A percentile compares a stretch with the other conserved stretches of the same genome.
Evolutionary conservation across 352 stramenopile genomes (phyloP).

Genomic region (Blastocystis sp.): DNA sequence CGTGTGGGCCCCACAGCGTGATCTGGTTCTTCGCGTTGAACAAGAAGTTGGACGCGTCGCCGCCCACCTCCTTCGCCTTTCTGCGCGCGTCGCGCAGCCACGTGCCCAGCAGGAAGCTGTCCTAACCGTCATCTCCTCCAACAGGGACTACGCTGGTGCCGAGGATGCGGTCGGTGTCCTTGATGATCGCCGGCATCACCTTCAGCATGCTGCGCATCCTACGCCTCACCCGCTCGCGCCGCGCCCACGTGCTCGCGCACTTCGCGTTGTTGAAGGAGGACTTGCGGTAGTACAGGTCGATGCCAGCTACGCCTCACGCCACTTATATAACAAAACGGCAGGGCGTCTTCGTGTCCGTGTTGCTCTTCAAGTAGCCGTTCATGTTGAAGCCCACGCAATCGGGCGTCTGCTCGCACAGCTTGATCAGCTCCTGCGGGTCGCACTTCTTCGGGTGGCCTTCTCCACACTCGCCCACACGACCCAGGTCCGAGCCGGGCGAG

Average conservation of each 20-base stretch:
- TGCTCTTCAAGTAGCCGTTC: conserved; percentile 64
- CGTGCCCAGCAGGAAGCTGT: conserved; percentile 44
- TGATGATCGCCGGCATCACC: conserved; percentile 33
- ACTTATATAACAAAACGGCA: background rate
- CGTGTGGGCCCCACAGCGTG: conserved; percentile 57
- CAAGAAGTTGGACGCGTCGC: conserved; percentile 19
- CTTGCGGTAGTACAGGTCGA: conserved; percentile 30
- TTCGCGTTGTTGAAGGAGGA: conserved; percentile 47
- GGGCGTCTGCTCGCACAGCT: conserved; percentile 9
- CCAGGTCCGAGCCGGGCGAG: conserved; percentile 4
- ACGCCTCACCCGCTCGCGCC: background rate
- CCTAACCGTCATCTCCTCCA: background rate
- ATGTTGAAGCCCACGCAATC: conserved; percentile 65
- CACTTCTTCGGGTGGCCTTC: conserved; percentile 17
- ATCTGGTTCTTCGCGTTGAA: conserved; percentile 68
- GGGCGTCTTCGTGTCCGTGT: conserved; percentile 24
- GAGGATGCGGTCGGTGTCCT: conserved; percentile 22
- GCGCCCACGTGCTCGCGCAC: background rate
- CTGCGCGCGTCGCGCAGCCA: conserved; percentile 40
- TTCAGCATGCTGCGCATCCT: background rate
- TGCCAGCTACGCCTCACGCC: background rate
- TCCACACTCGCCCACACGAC: conserved; percentile 12
- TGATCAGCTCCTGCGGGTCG: conserved; percentile 34
- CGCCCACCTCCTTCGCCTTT: conserved; percentile 51
- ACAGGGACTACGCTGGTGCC: conserved; percentile 9